phyloP scores from a whole-genome alignment of 2,329 filamentous ascomycete genomes.

The Exophiala xenobiotica region DNA sequence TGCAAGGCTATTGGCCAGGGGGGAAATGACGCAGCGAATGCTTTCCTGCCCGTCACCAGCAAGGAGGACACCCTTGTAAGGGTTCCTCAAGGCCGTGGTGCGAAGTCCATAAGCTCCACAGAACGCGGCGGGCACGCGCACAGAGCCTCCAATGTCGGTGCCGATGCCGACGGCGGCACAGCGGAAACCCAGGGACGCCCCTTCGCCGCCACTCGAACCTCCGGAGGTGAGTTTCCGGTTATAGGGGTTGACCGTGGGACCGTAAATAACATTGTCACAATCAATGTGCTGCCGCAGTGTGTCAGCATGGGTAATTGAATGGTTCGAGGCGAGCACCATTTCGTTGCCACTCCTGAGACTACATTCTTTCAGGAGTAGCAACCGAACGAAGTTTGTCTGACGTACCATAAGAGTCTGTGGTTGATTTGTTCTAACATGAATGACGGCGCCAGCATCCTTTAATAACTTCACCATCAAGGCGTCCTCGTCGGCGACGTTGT shows the following conservation, averaged over 20 bases:
- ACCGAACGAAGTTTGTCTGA: background rate
- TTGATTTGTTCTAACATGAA: conserved; percentile 53
- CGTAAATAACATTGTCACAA: conserved; percentile 40
- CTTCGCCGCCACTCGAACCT: conserved; percentile 58
- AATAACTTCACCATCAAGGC: conserved; percentile 37
- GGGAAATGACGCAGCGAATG: conserved; percentile 53
- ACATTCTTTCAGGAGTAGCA: no score
- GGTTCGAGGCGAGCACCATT: no score
- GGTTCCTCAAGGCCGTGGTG: conserved; percentile 45
- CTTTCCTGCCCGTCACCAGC: conserved; percentile 18
- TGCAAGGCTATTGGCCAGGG: conserved; percentile 53
- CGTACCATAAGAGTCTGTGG: conserved; percentile 52
- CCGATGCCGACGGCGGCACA: conserved; percentile 57
- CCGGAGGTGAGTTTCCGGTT: conserved; percentile 53
- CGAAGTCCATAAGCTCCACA: conserved; percentile 37
- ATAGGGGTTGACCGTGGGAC: conserved; percentile 53
- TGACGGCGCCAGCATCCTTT: conserved; percentile 43
- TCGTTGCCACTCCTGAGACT: no score
- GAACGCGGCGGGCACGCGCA: conserved; percentile 37
- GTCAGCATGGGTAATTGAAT: no score
- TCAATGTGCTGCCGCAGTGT: no score
- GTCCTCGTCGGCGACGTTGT: conserved; percentile 31
- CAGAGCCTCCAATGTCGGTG: conserved; percentile 39
- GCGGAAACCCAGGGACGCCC: conserved; percentile 52
- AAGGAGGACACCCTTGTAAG: conserved; percentile 23